A percentile compares a stretch with the other conserved stretches of the same genome.
Evolutionary conservation across 2,329 filamentous ascomycete species (phyloP).

Genomic region (Calonectria crousiana): DNA sequence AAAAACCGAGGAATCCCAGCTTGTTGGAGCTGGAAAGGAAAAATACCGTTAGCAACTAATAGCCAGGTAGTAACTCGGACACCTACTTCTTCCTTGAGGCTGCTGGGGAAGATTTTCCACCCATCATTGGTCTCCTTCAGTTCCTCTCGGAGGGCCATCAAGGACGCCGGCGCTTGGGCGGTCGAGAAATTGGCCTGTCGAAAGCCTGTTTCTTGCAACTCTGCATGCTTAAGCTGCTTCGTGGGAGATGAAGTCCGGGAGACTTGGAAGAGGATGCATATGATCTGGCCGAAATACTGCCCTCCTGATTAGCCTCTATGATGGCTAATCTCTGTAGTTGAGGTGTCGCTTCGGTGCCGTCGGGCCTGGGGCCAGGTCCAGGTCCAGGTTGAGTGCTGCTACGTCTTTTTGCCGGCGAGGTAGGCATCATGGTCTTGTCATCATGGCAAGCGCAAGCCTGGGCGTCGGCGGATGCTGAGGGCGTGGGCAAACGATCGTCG

Average conservation of each 20-base stretch:
- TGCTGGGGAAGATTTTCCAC: background rate
- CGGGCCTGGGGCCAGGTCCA: no score
- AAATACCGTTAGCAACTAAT: background rate
- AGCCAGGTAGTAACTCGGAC: background rate
- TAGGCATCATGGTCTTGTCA: no score
- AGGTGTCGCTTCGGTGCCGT: background rate
- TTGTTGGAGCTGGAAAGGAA: background rate
- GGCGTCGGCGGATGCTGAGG: background rate
- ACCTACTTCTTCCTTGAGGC: background rate
- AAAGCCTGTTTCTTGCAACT: background rate
- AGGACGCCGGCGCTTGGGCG: background rate
- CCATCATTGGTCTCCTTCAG: background rate
- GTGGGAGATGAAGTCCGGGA: background rate
- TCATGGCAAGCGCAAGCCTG: no score
- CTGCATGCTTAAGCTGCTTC: background rate
- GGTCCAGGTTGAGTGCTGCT: background rate
- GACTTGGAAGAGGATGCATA: background rate
- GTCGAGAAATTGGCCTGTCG: background rate
- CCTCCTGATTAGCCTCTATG: background rate
- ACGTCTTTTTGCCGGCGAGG: background rate
- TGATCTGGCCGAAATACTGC: background rate
- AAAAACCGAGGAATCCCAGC: background rate
- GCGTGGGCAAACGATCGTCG: background rate
- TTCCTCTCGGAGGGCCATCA: background rate
- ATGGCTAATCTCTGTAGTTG: background rate